These are phyloP conservation scores for Phytopythium boreale DNA, from an alignment of 352 stramenopile species.

Conservation along the genomic window DNA sequence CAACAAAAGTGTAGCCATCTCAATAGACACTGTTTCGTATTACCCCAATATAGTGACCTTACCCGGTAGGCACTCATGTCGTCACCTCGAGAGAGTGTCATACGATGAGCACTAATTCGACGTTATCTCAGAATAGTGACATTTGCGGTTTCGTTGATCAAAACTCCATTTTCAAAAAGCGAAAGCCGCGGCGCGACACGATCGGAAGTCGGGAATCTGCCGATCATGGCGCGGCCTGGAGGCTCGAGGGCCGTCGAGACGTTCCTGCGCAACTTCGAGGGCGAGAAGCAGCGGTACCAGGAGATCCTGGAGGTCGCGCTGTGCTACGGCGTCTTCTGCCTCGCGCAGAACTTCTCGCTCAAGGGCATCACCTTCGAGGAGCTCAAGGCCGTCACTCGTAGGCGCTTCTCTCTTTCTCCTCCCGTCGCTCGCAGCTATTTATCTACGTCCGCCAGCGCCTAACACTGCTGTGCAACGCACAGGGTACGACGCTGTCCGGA, in stretches of 20 bases:
- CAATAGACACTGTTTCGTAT: background rate
- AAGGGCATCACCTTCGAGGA: slow-evolving; percentile 57
- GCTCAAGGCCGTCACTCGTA: slow-evolving; percentile 53
- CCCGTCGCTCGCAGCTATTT: background rate
- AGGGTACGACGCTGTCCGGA: slow-evolving; percentile 48
- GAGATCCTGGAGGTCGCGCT: slow-evolving; percentile 70
- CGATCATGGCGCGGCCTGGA: background rate
- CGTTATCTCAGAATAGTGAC: background rate
- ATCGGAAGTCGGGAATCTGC: background rate
- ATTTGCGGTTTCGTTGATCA: background rate
- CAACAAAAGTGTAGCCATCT: background rate
- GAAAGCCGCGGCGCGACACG: background rate
- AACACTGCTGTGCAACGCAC: background rate
- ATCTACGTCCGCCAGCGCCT: background rate
- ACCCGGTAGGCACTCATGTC: background rate
- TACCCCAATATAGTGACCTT: background rate
- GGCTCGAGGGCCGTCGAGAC: slow-evolving; percentile 48
- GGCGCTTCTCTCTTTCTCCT: slow-evolving; percentile 1
- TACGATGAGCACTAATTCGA: too few relatives aligned
- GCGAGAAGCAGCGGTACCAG: slow-evolving; percentile 37
- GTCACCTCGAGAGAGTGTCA: background rate
- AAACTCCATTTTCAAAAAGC: background rate
- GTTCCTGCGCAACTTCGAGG: slow-evolving; percentile 66
- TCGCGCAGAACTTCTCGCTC: slow-evolving; percentile 62
- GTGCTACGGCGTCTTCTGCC: slow-evolving; percentile 70